These are phyloP conservation scores for Trichoderma koningii DNA, from an alignment of 2,329 filamentous ascomycete genomes.

Conservation along the genomic window DNA sequence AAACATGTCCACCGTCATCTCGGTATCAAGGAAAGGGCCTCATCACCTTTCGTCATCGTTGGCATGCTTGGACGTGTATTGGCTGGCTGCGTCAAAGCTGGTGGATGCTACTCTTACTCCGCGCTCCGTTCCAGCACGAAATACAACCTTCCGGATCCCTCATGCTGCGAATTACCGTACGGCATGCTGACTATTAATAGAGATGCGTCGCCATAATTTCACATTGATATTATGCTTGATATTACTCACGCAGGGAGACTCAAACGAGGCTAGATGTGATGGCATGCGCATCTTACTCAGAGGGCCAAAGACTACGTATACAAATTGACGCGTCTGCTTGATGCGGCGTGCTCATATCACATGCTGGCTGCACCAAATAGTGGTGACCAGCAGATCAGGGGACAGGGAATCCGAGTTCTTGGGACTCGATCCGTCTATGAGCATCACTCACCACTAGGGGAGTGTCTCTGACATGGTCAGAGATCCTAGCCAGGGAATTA, in stretches of 20 bases:
- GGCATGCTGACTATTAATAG: slow-evolving; percentile 6
- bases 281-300: not conserved
- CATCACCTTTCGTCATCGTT: slow-evolving; percentile 1
- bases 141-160: not conserved
- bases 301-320: not conserved
- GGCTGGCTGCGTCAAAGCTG: not conserved
- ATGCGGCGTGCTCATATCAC: not conserved
- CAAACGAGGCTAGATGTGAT: not conserved
- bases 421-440: slow-evolving; percentile 23
- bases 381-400: not conserved
- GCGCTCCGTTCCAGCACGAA: not conserved
- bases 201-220: slow-evolving; percentile 5
- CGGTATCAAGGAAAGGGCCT: not conserved
- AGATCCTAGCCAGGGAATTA: slow-evolving; percentile 23
- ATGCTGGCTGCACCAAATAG: slow-evolving; percentile 2
- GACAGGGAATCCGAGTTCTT: slow-evolving; percentile 21
- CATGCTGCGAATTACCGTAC: not conserved
- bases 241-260: slow-evolving; percentile 4
- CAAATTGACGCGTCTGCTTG: not conserved
- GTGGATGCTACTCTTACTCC: slow-evolving; percentile 3
- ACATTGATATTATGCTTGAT: slow-evolving; percentile 3
- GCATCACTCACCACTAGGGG: slow-evolving; percentile 7
- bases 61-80: slow-evolving; percentile 2
- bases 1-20: slow-evolving; percentile 4
- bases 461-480: not conserved